Evolutionary conservation across 768 basidiomycete species (phyloP).

Genomic region (Dioszegia crocea): DNA sequence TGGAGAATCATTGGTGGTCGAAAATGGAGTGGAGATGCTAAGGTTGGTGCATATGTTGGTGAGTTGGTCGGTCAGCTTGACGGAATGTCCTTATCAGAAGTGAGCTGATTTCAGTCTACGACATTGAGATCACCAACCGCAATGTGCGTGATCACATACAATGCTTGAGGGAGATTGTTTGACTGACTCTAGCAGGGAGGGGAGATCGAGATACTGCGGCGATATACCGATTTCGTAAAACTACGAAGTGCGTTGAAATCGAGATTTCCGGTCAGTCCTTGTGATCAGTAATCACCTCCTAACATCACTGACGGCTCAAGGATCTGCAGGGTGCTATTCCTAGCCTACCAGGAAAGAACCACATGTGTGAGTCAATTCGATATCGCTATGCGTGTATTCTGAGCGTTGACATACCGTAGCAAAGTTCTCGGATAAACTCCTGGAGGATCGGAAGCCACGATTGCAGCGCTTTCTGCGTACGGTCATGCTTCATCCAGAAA

Average conservation of each 20-base stretch:
- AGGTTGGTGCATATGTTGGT: slow-evolving; percentile 47
- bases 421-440: slow-evolving; percentile 40
- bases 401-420: slow-evolving; percentile 18
- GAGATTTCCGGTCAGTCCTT: slow-evolving; percentile 33
- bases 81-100: too few species aligned
- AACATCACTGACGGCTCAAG: slow-evolving; percentile 10
- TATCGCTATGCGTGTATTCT: too few species aligned
- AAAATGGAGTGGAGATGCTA: slow-evolving; percentile 34
- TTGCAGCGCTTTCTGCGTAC: slow-evolving; percentile 43
- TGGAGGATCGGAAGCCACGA: slow-evolving; percentile 38
- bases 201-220: slow-evolving; percentile 28
- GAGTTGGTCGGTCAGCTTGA: too few species aligned
- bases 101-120: slow-evolving; percentile 40
- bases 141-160: slow-evolving; percentile 15
- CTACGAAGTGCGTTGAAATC: slow-evolving; percentile 25
- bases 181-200: slow-evolving; percentile 24
- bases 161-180: not conserved
- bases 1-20: slow-evolving; percentile 45
- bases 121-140: slow-evolving; percentile 34
- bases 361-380: slow-evolving; percentile 24
- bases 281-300: not conserved
- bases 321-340: slow-evolving; percentile 32
- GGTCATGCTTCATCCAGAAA: slow-evolving; percentile 46
- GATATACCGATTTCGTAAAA: slow-evolving; percentile 44
- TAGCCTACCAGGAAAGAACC: slow-evolving; percentile 40